Evolutionary conservation across 331 rosid species (phyloP), one percentile per base, ranked within the genome.

Genomic region (Phaseolus coccineus): DNA sequence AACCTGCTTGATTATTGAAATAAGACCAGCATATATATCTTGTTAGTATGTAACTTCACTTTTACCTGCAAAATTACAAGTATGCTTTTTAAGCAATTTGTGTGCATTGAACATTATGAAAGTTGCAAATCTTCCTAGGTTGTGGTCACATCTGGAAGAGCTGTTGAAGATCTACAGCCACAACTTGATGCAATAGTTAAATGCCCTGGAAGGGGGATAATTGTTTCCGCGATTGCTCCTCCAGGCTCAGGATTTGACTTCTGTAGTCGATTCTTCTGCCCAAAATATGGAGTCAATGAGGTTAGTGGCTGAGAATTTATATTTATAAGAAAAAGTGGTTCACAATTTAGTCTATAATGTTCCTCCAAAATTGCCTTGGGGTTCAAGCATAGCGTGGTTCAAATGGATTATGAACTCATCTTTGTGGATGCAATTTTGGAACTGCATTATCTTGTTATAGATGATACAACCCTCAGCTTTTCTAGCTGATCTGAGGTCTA

Each of bases 241-340:
- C 84, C 87, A 0, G 87, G 78, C 35, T 92, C 93, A 0, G 91
- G 83, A 53, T 90, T 88, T 84, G 96, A 90, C 73, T 84, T 92
- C 83, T 87, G 77, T 69, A 89, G 90, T 76, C 82, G 96, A 71
- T 87, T 2, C 83, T 92, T 90, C 64, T 64, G 77, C 73, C 94
- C 96, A 9, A 87, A 84, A 72, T 0, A 4, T 9, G 92, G 91
- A 57, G 57, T 93, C 80, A 71, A 78, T 31, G 98, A 92, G 97
- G 98, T 89, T 81, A 40, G 24, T 27, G 52, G 50, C 24, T 67
- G 33, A 72, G 50, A 58, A 71, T 30, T 71, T 75, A 31, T 25
- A 27, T 44, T 28, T 46, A 44, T 33, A 71, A 65, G 56, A 27
- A 9, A 10, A 56, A 28, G 69, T 64, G 67, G 52, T 55, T 75